phyloP scores from a whole-genome alignment of 2,329 filamentous ascomycete species.

The Sporothrix euskadiensis region DNA sequence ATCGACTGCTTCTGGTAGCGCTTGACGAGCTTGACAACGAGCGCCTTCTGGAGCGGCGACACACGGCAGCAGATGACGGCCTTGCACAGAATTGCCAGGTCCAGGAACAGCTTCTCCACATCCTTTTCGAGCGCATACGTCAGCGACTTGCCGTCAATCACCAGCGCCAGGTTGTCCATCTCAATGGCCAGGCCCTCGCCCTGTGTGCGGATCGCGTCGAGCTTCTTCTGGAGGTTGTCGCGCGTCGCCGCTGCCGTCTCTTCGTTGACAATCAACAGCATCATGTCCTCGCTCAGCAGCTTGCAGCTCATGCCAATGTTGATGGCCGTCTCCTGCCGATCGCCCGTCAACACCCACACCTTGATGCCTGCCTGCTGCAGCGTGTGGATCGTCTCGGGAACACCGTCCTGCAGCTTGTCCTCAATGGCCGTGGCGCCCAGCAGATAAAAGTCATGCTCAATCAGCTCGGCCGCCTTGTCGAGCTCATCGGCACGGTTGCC shows the following conservation, averaged over 20 bases:
- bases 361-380: slow-evolving; percentile 97
- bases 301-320: slow-evolving; percentile 99
- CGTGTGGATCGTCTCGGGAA: slow-evolving; percentile 97
- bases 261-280: slow-evolving; percentile 93
- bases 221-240: slow-evolving; percentile 89
- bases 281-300: slow-evolving; percentile 98
- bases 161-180: slow-evolving; percentile 81
- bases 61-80: slow-evolving; percentile 99
- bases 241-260: slow-evolving; percentile 75
- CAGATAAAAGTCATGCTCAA: slow-evolving; percentile 87
- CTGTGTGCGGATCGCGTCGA: slow-evolving; percentile 85
- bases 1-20: slow-evolving; percentile 85
- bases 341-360: slow-evolving; percentile 96
- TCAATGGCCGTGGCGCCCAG: slow-evolving; percentile 97
- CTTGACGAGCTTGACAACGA: slow-evolving; percentile 98
- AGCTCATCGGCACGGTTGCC: slow-evolving; percentile 92
- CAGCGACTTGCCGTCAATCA: slow-evolving; percentile 95
- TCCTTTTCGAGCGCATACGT: slow-evolving; percentile 92
- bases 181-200: slow-evolving; percentile 69
- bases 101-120: slow-evolving; percentile 88
- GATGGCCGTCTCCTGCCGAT: slow-evolving; percentile 97
- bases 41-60: slow-evolving; percentile 91
- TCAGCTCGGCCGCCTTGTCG: slow-evolving; percentile 94
- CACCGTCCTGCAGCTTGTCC: slow-evolving; percentile 93
- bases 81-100: slow-evolving; percentile 93